A percentile compares a stretch with the other conserved stretches of the same genome.
These are phyloP conservation scores for Mixia osmundae DNA, from an alignment of 1,284 basidiomycete genomes.

Conservation along the genomic window DNA sequence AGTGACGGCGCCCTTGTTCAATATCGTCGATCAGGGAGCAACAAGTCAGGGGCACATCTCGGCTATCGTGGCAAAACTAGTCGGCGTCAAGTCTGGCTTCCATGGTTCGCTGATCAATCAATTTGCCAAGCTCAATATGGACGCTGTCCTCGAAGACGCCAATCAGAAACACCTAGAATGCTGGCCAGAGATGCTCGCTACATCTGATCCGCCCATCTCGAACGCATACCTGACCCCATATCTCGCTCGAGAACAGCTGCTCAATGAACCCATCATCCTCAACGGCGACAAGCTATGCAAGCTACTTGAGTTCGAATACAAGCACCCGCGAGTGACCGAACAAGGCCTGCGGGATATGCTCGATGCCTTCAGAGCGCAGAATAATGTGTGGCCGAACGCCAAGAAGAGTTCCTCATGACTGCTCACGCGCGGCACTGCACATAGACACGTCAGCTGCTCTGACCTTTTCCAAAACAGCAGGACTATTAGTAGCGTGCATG, in stretches of 20 bases:
- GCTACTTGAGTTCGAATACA: not conserved
- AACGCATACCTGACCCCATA: not conserved
- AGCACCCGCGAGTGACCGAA: not conserved
- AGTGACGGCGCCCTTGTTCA: not conserved
- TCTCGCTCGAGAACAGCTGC: not conserved
- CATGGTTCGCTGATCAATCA: not conserved
- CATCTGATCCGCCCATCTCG: not conserved
- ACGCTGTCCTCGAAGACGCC: not conserved
- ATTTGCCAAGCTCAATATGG: constrained; percentile 1
- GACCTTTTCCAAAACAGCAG: too few species aligned
- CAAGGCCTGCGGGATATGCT: not conserved
- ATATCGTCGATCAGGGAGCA: not conserved
- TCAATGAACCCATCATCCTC: not conserved
- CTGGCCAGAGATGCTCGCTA: not conserved
- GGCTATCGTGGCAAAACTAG: not conserved
- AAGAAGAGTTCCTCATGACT: too few species aligned
- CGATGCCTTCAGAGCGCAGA: not conserved
- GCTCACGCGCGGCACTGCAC: too few species aligned
- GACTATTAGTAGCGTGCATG: too few species aligned
- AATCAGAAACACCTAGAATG: not conserved
- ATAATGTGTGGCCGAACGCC: not conserved
- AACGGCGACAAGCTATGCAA: not conserved
- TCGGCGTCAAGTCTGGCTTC: not conserved
- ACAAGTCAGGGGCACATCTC: not conserved
- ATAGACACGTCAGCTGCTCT: too few species aligned